phyloP scores from a whole-genome alignment of 768 basidiomycete species.

The Trametes punicea region DNA sequence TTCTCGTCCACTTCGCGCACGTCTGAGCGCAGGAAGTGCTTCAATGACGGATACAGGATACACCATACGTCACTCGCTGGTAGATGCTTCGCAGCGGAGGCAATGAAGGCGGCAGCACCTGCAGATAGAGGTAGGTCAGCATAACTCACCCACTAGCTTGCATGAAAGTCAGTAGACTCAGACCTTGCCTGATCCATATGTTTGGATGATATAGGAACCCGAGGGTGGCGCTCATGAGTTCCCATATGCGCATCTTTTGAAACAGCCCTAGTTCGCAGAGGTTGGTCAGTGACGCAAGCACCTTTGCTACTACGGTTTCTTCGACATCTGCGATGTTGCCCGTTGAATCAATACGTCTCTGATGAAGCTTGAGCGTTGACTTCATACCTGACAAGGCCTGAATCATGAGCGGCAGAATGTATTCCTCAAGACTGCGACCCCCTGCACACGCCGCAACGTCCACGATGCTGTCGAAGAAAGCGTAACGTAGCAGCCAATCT shows the following conservation, averaged over 20 bases:
- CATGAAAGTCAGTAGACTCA: background rate
- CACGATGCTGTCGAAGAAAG: slow-evolving; percentile 94
- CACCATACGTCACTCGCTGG: slow-evolving; percentile 93
- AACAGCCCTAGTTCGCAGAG: slow-evolving; percentile 88
- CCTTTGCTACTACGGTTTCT: slow-evolving; percentile 89
- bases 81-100: slow-evolving; percentile 79
- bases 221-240: slow-evolving; percentile 82
- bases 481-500: slow-evolving; percentile 87
- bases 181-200: slow-evolving; percentile 92
- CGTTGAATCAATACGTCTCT: slow-evolving; percentile 7
- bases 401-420: slow-evolving; percentile 94
- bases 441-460: slow-evolving; percentile 95
- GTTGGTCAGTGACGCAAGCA: slow-evolving; percentile 82
- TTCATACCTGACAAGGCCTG: slow-evolving; percentile 84
- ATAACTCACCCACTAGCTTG: background rate
- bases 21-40: slow-evolving; percentile 84
- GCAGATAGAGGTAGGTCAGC: background rate
- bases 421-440: slow-evolving; percentile 88
- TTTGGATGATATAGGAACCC: slow-evolving; percentile 96
- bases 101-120: slow-evolving; percentile 89
- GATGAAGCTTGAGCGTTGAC: background rate
- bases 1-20: slow-evolving; percentile 69
- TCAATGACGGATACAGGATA: slow-evolving; percentile 88
- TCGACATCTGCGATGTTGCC: slow-evolving; percentile 68
- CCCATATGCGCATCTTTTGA: slow-evolving; percentile 96